Percentiles rank a stretch among this genome's conserved stretches.
These are phyloP conservation scores for Phycomyces nitens DNA, from an alignment of 192 early-diverging fungal genomes.

Conservation along the genomic window DNA sequence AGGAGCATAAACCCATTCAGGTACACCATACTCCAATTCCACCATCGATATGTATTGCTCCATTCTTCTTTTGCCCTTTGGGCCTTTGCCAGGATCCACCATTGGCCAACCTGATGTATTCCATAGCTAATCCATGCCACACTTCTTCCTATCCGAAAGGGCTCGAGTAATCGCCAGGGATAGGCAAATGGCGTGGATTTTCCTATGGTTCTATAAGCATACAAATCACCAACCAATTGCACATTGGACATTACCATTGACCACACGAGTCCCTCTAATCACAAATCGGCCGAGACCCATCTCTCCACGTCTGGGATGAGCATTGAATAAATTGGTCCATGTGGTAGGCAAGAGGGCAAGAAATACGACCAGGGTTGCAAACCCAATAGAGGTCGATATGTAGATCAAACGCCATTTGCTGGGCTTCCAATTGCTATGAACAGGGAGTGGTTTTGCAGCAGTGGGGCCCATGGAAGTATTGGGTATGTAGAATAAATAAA, in stretches of 20 bases:
- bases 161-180: slow-evolving; percentile 19
- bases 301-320: slow-evolving; percentile 25
- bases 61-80: slow-evolving; percentile 19
- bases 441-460: neutral
- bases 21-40: slow-evolving; percentile 33
- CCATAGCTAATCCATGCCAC: slow-evolving; percentile 23
- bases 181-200: slow-evolving; percentile 29
- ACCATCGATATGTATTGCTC: slow-evolving; percentile 18
- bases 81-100: slow-evolving; percentile 15
- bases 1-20: slow-evolving; percentile 26
- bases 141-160: slow-evolving; percentile 4
- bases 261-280: slow-evolving; percentile 19
- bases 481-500: no score
- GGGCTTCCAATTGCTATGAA: neutral
- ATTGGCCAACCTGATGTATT: slow-evolving; percentile 31
- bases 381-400: slow-evolving; percentile 10
- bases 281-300: slow-evolving; percentile 28
- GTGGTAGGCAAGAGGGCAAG: slow-evolving; percentile 5
- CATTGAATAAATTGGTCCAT: slow-evolving; percentile 19
- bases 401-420: slow-evolving; percentile 2
- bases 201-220: neutral
- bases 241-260: slow-evolving; percentile 1
- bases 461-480: no score
- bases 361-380: slow-evolving; percentile 1
- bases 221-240: neutral